Evolutionary conservation across 805 yeast species (phyloP), one percentile per base, ranked within the genome.

Genomic region (Candida ovalis): DNA sequence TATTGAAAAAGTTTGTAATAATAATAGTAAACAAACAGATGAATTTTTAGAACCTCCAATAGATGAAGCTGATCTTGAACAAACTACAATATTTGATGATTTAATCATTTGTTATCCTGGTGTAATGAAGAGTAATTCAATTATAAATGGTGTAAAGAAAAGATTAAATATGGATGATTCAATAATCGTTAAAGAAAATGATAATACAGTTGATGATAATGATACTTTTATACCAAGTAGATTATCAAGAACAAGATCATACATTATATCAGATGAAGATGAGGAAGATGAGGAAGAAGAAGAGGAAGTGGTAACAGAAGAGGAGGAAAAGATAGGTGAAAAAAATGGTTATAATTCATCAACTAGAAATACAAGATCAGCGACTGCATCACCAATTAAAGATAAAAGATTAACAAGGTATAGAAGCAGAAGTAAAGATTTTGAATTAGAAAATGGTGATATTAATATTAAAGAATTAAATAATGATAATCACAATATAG

Each of bases 1-100:
- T 0, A 53, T 69, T 41, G 78, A 76, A 45, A 80, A 75, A 47
- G 70, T 82, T 9, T 44, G 43, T 5, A 52, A 48, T n/a, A 59
- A 66, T 1, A 18, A n/a, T 5, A 15, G 13, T 30, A 15, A 35
- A 21, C 6, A 35, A 10, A 7, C 22, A 6, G 65, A 63, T n/a
- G n/a, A n/a, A n/a, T n/a, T n/a, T n/a, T n/a, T n/a, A n/a, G n/a
- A n/a, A n/a, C n/a, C n/a, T 18, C 56, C 44, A 23, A 57, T 55
- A 13, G 48, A 40, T 42, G 60, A 53, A 13, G 51, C 45, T 9
- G 59, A 48, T 1, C 47, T 50, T 17, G 39, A 30, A 8, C 18
- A 43, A 3, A 37, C 50, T n/a, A 47, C 53, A 7, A n/a, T 25
- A 22, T 51, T 58, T 17, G 46, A 43, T 3, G 44, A 48, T 8